Evolutionary conservation across 345 rosid genomes (phyloP), one percentile per base, ranked within the genome.

Genomic region (Acer saccharum): DNA sequence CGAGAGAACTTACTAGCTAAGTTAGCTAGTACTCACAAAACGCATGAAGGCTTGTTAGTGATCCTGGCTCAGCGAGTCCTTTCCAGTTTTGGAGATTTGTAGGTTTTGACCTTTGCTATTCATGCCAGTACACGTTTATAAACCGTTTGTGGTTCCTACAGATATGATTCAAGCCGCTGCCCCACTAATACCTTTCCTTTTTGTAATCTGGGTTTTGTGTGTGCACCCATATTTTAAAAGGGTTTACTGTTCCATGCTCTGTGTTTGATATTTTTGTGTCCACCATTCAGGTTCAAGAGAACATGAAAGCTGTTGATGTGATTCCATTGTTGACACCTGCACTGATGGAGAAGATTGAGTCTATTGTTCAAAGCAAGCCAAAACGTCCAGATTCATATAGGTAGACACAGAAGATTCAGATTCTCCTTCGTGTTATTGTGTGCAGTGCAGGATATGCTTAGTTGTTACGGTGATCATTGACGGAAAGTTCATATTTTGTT

Each of bases 261-360:
- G 61, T 73, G 6, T 73, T 29, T 25, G 43, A 17, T 32, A 9
- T 35, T 32, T 27, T 64, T 32, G 14, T 50, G 52, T 52, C 23
- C 25, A 1, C 23, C 2, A 13, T 84, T 79, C 89, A 94, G 99
- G 86, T 96, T 85, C 97, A 91, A 86, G 98, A 94, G 82, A 96
- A 96, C 90, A 94, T 96, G 99, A 96, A 94, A 78, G 97, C 99
- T 54, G 81, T 96, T 71, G 97, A 92, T 55, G 97, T 91, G 46
- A 90, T 96, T 75, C 93, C 97, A 25, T 76, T 91, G 72, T 75
- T 96, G 80, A 96, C 99, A 68, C 97, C 98, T 71, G 74, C 88
- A 18, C 90, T 96, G 78, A 79, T 96, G 89, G 98, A 96, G 82
- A 96, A 89, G 91, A 96, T 96, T 0, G 98, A 94, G 81, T 88